phyloP scores from a whole-genome alignment of 306 rosid genomes.

The Glycine latifolia region DNA sequence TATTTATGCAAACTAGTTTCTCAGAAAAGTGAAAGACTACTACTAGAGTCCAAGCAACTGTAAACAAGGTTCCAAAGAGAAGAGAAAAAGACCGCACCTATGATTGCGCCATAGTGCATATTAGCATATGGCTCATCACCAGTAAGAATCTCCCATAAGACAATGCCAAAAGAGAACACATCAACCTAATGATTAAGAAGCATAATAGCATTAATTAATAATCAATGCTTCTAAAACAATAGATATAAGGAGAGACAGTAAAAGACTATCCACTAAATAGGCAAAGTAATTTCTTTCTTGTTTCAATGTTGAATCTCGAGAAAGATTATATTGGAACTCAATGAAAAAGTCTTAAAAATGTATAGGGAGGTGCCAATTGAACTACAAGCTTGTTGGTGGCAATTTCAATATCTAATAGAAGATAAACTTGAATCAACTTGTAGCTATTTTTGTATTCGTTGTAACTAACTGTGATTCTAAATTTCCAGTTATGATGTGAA shows the following conservation, averaged over 20 bases:
- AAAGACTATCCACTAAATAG: constrained; percentile 20
- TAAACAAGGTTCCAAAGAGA: constrained; percentile 9
- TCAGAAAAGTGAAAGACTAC: constrained; percentile 22
- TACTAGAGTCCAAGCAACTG: constrained; percentile 3
- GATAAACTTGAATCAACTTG: neutral
- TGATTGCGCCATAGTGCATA: constrained; percentile 98
- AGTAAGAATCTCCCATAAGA: constrained; percentile 94
- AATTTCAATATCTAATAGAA: constrained; percentile 19
- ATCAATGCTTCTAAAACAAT: neutral
- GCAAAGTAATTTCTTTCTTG: neutral
- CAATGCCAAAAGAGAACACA: constrained; percentile 91
- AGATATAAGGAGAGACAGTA: constrained; percentile 34
- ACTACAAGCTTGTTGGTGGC: neutral
- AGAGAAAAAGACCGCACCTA: constrained; percentile 58
- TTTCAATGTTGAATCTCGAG: constrained; percentile 12
- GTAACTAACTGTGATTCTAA: constrained; percentile 9
- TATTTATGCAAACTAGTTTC: constrained; percentile 22
- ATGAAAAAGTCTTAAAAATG: neutral
- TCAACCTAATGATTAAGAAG: constrained; percentile 67
- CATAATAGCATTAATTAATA: constrained; percentile 32
- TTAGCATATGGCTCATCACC: constrained; percentile 97
- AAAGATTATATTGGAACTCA: neutral
- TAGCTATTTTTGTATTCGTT: no score
- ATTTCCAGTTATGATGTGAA: neutral
- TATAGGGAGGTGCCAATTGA: no score